Percentiles rank a stretch among this genome's conserved stretches.
phyloP scores from a whole-genome alignment of 768 basidiomycete genomes.

The Holtermannia corniformis region DNA sequence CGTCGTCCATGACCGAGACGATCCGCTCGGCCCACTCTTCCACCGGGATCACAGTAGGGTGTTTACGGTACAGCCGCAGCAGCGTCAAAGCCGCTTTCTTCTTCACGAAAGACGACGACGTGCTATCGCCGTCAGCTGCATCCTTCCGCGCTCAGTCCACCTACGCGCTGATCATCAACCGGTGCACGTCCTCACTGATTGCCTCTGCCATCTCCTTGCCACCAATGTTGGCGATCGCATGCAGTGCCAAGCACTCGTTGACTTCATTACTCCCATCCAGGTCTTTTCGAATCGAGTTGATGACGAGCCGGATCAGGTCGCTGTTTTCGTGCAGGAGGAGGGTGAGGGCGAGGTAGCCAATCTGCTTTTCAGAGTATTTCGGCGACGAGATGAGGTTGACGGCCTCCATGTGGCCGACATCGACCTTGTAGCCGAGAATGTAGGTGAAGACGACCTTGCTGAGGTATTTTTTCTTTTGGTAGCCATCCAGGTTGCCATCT shows the following conservation, averaged over 20 bases:
- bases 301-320: conserved; percentile 87
- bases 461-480: conserved; percentile 60
- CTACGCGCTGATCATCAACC: conserved; percentile 87
- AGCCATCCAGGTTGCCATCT: conserved; percentile 46
- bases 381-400: conserved; percentile 91
- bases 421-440: conserved; percentile 97
- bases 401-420: conserved; percentile 98
- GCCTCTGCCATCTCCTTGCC: conserved; percentile 98
- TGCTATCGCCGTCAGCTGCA: conserved; percentile 47
- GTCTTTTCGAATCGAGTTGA: conserved; percentile 97
- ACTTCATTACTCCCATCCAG: conserved; percentile 88
- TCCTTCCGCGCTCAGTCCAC: conserved; percentile 17
- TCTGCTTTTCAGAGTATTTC: conserved; percentile 98
- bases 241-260: conserved; percentile 89
- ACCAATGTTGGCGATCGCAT: conserved; percentile 97
- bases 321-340: conserved; percentile 98
- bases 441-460: conserved; percentile 99
- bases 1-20: conserved; percentile 90
- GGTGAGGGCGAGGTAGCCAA: conserved; percentile 95
- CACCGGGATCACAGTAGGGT: conserved; percentile 85
- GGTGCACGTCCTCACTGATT: conserved; percentile 83
- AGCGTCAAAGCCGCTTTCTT: conserved; percentile 96
- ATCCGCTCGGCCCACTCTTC: conserved; percentile 94
- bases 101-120: conserved; percentile 89
- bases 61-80: conserved; percentile 86